Evolutionary conservation across 2,329 filamentous ascomycete species (phyloP), one percentile per base, ranked within the genome.

Genomic region (Clarireedia homoeocarpa): DNA sequence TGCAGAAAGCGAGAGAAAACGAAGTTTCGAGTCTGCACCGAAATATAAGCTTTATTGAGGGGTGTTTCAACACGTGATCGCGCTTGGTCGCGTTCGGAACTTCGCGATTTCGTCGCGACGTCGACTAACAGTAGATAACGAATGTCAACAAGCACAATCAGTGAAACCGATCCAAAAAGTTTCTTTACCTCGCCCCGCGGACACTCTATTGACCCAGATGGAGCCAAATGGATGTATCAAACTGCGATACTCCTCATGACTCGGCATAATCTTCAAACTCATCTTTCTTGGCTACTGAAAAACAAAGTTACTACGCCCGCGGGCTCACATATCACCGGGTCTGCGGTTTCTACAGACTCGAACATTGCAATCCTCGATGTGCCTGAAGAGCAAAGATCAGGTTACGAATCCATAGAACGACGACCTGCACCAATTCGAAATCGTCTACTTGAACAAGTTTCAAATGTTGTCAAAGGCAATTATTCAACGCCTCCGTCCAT

Each of bases 211-310:
- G 20, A 63, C 56, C 58, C 61, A 57, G 62, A 67, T 68, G 62
- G 64, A 60, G 51, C 45, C 42, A 38, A 48, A 30, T 52, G 44
- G 60, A 55, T 48, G 58, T 58, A 45, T 51, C 53, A 55, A 57
- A 55, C 47, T 49, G 57, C 61, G 26, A 53, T 57, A 55, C 54
- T 59, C 65, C 65, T 62, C 61, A 70, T 70, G 68, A 70, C 68
- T 68, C 63, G 64, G 58, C 62, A 70, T 61, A 70, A 70, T 61
- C 64, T 70, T 44, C 60, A 63, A 58, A 54, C 44, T 61, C 68
- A 70, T 52, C 65, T 69, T 58, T 63, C 66, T 56, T 70, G 68
- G 68, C 64, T 70, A 53, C 62, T 69, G 51, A 61, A 63, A 44
- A 59, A 60, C 51, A 57, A 64, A 63, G 61, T 65, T 53, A 61